Evolutionary conservation across 2,329 filamentous ascomycete genomes (phyloP).

Genomic region (Clonostachys sp.): DNA sequence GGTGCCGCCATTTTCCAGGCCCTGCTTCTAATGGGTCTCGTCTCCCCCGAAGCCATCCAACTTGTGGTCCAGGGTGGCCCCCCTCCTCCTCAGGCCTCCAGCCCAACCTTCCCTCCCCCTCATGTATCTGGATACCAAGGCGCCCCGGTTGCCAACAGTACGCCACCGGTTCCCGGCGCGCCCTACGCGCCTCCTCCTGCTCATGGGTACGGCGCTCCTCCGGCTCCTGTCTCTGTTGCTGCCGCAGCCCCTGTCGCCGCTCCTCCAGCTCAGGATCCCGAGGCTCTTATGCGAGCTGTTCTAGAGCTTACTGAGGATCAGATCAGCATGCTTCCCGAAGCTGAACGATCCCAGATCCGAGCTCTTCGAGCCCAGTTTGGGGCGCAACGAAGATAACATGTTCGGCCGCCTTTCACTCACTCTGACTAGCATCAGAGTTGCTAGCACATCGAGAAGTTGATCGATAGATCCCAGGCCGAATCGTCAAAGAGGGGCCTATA

Average conservation of each 20-base stretch:
- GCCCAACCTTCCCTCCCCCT: conserved; percentile 19
- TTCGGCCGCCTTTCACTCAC: background rate
- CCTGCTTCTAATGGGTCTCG: conserved; percentile 85
- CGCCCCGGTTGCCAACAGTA: conserved; percentile 30
- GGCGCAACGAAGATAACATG: conserved; percentile 24
- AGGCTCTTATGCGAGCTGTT: conserved; percentile 75
- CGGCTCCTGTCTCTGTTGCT: conserved; percentile 21
- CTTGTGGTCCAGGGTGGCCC: conserved; percentile 68
- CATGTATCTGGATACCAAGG: conserved; percentile 26
- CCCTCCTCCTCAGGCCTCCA: conserved; percentile 24
- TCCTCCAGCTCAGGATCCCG: conserved; percentile 49
- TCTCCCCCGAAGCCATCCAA: conserved; percentile 77
- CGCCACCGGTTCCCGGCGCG: conserved; percentile 38
- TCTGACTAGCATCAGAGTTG: background rate
- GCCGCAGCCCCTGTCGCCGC: conserved; percentile 26
- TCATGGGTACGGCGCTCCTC: conserved; percentile 25
- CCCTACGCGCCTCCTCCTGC: conserved; percentile 40
- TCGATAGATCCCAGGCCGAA: background rate
- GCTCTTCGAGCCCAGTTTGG: conserved; percentile 64
- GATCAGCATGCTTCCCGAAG: conserved; percentile 73
- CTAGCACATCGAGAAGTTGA: conserved; percentile 1
- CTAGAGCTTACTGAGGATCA: conserved; percentile 74
- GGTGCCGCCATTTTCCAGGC: conserved; percentile 95
- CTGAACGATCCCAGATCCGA: conserved; percentile 75
- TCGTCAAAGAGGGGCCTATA: background rate